These are phyloP conservation scores for grape (Vitis vinifera) DNA, from an alignment of 164 flowering plant genomes.

Conservation along the genomic window ASM3070453v1 NC_081808.1:1628001-1628500, in stretches of 20 bases:
- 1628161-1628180: conserved; percentile 65
- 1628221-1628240: neutral
- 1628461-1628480: neutral
- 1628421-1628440: neutral
- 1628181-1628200: conserved; percentile 17
- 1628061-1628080: too few species aligned
- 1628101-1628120: neutral
- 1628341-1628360: conserved; percentile 47
- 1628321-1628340: conserved; percentile 72
- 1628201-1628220: neutral
- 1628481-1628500: neutral
- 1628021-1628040: neutral
- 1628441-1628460: neutral
- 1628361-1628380: neutral
- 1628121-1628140: conserved; percentile 58
- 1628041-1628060: too few species aligned
- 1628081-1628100: too few species aligned
- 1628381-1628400: neutral
- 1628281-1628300: conserved; percentile 48
- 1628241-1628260: conserved; percentile 58
- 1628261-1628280: conserved; percentile 81
- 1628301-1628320: conserved; percentile 75
- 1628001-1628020: neutral
- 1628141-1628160: conserved; percentile 45
- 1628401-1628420: neutral